Evolutionary conservation across 805 yeast species (phyloP).

Genomic region (Candida adriatica): DNA sequence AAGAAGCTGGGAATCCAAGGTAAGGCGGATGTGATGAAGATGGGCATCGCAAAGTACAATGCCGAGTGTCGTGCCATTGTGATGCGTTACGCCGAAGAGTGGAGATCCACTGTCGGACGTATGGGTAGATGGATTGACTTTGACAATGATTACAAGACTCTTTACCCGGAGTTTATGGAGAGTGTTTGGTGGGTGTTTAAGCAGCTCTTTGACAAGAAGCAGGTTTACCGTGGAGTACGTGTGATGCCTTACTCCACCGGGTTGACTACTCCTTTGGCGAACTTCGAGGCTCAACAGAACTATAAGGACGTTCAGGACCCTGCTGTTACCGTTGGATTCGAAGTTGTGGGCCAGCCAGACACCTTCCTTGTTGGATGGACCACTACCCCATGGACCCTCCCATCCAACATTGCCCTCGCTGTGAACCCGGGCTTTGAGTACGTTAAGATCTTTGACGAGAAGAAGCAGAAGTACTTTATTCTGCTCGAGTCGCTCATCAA

Average conservation of each 20-base stretch:
- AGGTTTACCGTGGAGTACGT: slow-evolving; percentile 90
- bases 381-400: slow-evolving; percentile 99
- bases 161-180: slow-evolving; percentile 96
- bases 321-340: slow-evolving; percentile 89
- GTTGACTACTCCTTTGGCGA: slow-evolving; percentile 90
- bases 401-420: slow-evolving; percentile 86
- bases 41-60: slow-evolving; percentile 93
- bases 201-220: slow-evolving; percentile 74
- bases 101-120: slow-evolving; percentile 91
- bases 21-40: slow-evolving; percentile 87
- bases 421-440: slow-evolving; percentile 90
- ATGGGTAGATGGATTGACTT: slow-evolving; percentile 99
- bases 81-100: slow-evolving; percentile 92
- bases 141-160: slow-evolving; percentile 95
- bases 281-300: slow-evolving; percentile 97
- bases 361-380: slow-evolving; percentile 96
- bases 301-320: slow-evolving; percentile 97
- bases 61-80: slow-evolving; percentile 94
- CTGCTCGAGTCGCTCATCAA: slow-evolving; percentile 77
- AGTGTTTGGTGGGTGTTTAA: slow-evolving; percentile 99
- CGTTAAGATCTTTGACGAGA: slow-evolving; percentile 88
- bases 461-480: slow-evolving; percentile 71
- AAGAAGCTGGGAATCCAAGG: slow-evolving; percentile 90
- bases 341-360: slow-evolving; percentile 69
- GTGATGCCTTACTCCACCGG: slow-evolving; percentile 99